Conservation (phyloP, 768 basidiomycete genomes). For the Boletellus ananiceps region DNA sequence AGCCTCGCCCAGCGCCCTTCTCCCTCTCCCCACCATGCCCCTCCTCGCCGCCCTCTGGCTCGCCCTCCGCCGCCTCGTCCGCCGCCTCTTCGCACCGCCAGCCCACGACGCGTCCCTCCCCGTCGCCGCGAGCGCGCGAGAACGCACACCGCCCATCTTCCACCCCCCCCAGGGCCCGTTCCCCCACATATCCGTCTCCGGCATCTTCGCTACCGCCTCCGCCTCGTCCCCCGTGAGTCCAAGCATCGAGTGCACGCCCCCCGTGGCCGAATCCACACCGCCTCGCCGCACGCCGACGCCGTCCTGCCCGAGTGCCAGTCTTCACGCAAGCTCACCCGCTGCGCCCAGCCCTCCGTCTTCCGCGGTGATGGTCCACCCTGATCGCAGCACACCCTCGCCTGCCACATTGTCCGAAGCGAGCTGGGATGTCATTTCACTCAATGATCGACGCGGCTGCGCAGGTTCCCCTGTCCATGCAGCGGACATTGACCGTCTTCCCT, state of each 20-base stretch:
- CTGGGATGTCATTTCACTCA: constrained; percentile 21
- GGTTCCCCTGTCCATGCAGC: background rate
- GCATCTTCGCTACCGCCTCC: constrained; percentile 2
- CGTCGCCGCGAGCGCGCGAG: background rate
- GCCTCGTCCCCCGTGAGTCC: background rate
- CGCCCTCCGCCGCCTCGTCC: constrained; percentile 3
- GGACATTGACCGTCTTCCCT: constrained; percentile 18
- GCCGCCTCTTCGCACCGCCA: background rate
- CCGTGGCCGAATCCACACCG: no score
- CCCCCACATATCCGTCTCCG: constrained; percentile 19
- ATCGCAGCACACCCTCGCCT: constrained; percentile 19
- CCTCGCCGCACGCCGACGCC: no score
- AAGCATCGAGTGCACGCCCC: no score
- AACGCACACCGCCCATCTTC: background rate
- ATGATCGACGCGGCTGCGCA: background rate
- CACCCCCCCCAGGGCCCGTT: constrained; percentile 16
- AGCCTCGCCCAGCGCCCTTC: constrained; percentile 1
- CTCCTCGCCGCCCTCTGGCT: constrained; percentile 18
- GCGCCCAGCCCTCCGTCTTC: constrained; percentile 10
- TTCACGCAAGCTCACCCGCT: background rate
- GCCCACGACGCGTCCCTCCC: background rate
- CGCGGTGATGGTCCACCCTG: constrained; percentile 14
- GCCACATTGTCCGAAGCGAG: constrained; percentile 24
- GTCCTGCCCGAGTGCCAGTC: no score
- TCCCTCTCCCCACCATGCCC: background rate